A percentile compares a stretch with the other conserved stretches of the same genome.
phyloP scores from a whole-genome alignment of 345 rosid species.

The Eucalyptus marginata region DNA sequence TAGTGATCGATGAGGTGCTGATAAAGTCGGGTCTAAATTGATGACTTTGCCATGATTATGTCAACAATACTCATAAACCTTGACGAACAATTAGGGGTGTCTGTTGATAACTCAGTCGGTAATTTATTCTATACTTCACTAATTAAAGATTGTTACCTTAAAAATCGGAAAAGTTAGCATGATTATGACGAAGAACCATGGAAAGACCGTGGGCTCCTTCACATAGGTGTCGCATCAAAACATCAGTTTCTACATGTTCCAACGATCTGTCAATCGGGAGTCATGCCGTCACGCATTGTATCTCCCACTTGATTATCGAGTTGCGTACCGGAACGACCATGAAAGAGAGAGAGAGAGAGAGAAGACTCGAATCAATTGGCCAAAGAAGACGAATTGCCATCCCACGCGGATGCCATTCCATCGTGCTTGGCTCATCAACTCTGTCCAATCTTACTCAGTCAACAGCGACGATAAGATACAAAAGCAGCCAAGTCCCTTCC shows the following conservation, averaged over 20 bases:
- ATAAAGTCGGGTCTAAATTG: not conserved
- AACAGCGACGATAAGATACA: not conserved
- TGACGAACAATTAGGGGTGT: not conserved
- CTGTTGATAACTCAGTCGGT: not conserved
- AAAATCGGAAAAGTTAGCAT: not conserved
- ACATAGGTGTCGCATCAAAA: not conserved
- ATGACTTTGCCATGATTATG: not conserved
- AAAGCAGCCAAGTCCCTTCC: not conserved
- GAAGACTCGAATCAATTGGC: not conserved
- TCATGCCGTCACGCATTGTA: no score
- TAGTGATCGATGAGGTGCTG: not conserved
- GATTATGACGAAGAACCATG: not conserved
- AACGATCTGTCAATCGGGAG: not conserved
- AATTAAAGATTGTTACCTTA: not conserved
- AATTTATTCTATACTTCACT: not conserved
- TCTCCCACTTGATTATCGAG: not conserved
- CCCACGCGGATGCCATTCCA: not conserved
- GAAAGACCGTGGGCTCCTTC: not conserved
- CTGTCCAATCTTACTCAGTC: not conserved
- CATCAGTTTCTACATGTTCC: not conserved
- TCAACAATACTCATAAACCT: no score
- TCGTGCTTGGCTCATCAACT: not conserved
- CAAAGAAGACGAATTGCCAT: not conserved
- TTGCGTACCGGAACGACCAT: not conserved
- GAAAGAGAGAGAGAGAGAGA: not conserved